Conservation (phyloP, 345 rosid genomes). For the Citrus medica region DNA sequence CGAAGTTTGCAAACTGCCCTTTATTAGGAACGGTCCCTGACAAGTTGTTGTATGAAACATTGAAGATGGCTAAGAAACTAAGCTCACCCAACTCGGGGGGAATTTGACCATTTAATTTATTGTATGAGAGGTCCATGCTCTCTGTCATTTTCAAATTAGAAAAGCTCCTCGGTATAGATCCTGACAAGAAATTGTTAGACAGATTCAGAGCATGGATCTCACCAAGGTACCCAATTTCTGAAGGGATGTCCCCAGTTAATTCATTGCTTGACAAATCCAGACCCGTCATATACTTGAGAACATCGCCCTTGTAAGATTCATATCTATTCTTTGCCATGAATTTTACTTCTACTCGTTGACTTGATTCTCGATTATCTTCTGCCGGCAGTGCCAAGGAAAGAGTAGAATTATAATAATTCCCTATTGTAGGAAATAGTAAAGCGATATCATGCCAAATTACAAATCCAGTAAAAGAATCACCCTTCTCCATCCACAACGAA, state of each 20-base stretch:
- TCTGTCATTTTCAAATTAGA: slow-evolving; percentile 1
- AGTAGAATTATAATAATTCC: background rate
- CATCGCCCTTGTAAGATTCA: slow-evolving; percentile 11
- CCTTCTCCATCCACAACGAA: too few species aligned
- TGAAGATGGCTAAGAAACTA: background rate
- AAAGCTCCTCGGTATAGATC: slow-evolving; percentile 18
- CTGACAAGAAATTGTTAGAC: slow-evolving; percentile 9
- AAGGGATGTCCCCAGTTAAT: slow-evolving; percentile 15
- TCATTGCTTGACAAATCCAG: slow-evolving; percentile 28
- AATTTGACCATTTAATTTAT: slow-evolving; percentile 16
- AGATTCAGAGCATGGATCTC: slow-evolving; percentile 13
- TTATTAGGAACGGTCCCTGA: background rate
- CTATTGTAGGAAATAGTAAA: background rate
- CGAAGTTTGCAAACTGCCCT: background rate
- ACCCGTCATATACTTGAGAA: background rate
- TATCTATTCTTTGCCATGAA: slow-evolving; percentile 19
- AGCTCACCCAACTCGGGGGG: slow-evolving; percentile 7
- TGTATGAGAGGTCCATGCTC: background rate
- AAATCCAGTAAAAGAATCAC: background rate
- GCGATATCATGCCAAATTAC: too few species aligned
- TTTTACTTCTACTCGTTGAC: background rate
- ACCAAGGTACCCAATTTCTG: slow-evolving; percentile 16
- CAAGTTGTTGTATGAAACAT: background rate
- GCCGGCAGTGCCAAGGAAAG: background rate
- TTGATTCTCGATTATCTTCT: too few species aligned